Percentiles rank a stretch among this genome's conserved stretches.
Evolutionary conservation across 345 rosid genomes (phyloP).

Genomic region (Murraya paniculata): DNA sequence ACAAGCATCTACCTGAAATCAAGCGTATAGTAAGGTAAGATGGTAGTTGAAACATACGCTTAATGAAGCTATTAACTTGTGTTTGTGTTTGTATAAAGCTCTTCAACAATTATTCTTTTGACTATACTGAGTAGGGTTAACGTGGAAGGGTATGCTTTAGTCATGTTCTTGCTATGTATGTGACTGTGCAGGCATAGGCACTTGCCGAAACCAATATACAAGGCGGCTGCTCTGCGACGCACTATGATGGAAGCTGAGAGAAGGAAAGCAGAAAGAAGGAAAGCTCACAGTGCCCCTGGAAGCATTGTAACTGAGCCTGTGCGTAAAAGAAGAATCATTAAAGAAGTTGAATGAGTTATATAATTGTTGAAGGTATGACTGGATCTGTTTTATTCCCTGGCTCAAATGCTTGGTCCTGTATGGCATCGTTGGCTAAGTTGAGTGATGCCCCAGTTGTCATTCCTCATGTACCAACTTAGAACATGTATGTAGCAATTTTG

Average conservation of each 20-base stretch:
- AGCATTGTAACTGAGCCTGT: slow-evolving; percentile 44
- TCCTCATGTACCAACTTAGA: not conserved
- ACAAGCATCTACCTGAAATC: slow-evolving; percentile 86
- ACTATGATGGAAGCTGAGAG: slow-evolving; percentile 60
- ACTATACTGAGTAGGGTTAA: not conserved
- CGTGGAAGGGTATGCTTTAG: not conserved
- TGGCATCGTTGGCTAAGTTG: not conserved
- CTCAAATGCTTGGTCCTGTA: not conserved
- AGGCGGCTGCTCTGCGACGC: slow-evolving; percentile 48
- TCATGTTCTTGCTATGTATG: not conserved
- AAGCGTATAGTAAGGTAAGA: slow-evolving; percentile 80
- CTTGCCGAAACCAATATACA: slow-evolving; percentile 81
- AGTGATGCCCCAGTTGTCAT: not conserved
- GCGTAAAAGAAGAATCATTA: slow-evolving; percentile 72
- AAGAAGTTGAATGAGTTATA: slow-evolving; percentile 61
- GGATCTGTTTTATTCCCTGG: not conserved
- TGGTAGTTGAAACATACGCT: not conserved
- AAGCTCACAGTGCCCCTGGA: slow-evolving; percentile 92
- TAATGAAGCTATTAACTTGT: not conserved
- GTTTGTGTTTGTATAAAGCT: not conserved
- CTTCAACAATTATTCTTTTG: not conserved
- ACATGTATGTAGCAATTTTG: not conserved
- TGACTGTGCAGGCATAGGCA: slow-evolving; percentile 77
- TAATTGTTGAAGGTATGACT: not conserved
- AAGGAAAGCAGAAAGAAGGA: slow-evolving; percentile 75